These are phyloP conservation scores for Dictyostelium intermedium DNA, from an alignment of 78 protist species.

Conservation along the genomic window DNA sequence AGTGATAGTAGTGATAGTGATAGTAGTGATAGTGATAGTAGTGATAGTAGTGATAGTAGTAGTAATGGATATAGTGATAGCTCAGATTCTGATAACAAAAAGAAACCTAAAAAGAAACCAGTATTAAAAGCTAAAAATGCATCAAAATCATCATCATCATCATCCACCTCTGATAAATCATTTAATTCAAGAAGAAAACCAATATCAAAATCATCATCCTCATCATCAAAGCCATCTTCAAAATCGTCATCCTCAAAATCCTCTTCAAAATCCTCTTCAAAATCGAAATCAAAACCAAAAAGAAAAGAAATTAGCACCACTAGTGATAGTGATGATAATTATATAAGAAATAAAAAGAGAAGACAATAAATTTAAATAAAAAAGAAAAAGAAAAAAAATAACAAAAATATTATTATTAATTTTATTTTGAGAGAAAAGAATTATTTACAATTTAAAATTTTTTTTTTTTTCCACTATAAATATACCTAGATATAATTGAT, in stretches of 20 bases:
- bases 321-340: background rate
- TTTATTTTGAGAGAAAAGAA: background rate
- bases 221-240: background rate
- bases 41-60: background rate
- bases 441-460: no score
- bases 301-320: background rate
- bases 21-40: background rate
- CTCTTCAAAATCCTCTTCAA: background rate
- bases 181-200: constrained; percentile 17
- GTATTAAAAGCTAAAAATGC: background rate
- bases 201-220: background rate
- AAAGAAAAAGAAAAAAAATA: no score
- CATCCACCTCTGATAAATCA: background rate
- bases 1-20: background rate
- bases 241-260: background rate
- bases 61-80: background rate
- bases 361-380: background rate
- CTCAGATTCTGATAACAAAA: background rate
- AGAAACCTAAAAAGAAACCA: background rate
- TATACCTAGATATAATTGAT: background rate
- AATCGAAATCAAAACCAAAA: background rate
- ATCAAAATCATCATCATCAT: background rate
- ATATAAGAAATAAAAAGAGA: background rate
- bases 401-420: background rate
- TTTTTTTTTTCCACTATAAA: background rate